A percentile compares a stretch with the other conserved stretches of the same genome.
phyloP scores from a whole-genome alignment of 1,284 basidiomycete species.

The Microbotryum saponariae region DNA sequence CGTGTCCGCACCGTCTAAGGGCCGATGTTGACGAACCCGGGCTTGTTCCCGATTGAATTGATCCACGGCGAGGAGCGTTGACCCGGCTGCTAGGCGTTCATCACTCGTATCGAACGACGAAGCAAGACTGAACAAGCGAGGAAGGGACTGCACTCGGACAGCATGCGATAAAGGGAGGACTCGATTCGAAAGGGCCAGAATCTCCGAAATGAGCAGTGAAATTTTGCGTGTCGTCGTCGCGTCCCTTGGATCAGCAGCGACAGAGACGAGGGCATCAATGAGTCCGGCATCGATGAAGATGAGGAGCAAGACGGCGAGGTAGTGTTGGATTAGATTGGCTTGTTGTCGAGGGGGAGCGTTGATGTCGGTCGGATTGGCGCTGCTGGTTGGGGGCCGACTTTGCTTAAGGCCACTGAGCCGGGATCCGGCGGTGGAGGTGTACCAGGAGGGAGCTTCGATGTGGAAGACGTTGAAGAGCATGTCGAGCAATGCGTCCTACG shows the following conservation, averaged over 20 bases:
- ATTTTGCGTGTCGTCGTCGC: conserved; percentile 72
- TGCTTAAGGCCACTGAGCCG: conserved; percentile 46
- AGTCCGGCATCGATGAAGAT: conserved; percentile 82
- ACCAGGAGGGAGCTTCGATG: conserved; percentile 82
- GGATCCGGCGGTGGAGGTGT: conserved; percentile 64
- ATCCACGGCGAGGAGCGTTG: conserved; percentile 79
- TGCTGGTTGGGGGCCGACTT: neutral
- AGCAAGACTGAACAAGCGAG: conserved; percentile 75
- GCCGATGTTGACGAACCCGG: neutral
- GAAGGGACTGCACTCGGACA: conserved; percentile 77
- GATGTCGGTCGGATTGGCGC: conserved; percentile 4
- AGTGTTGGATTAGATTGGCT: conserved; percentile 84
- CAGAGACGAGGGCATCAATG: conserved; percentile 73
- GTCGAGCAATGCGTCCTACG: conserved; percentile 79
- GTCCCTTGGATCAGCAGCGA: conserved; percentile 60
- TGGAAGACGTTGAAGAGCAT: conserved; percentile 91
- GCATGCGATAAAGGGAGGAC: conserved; percentile 78
- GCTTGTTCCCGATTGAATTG: conserved; percentile 75
- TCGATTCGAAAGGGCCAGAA: conserved; percentile 78
- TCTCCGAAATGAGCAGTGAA: conserved; percentile 82
- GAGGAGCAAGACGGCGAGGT: conserved; percentile 77
- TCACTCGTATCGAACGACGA: conserved; percentile 61
- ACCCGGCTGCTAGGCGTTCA: conserved; percentile 71
- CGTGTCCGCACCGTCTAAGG: conserved; percentile 45
- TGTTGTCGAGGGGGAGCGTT: conserved; percentile 50